Base-by-base conservation (phyloP, 495 filamentous ascomycete species). In the Chlorociboria aeruginascens region DNA sequence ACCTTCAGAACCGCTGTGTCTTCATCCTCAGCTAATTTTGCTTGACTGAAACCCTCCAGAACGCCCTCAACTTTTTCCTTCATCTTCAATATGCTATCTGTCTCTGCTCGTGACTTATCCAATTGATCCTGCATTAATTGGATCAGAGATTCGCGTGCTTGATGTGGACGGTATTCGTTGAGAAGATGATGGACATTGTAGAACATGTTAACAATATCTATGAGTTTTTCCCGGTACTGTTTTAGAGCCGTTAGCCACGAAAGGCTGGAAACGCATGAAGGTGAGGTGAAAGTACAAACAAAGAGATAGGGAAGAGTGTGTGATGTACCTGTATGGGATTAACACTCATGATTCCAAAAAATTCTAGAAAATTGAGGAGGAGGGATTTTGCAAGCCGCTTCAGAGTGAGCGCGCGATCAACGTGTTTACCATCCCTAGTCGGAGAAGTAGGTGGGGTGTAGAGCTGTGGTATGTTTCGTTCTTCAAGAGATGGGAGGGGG, bases 101-200 rank as follows among this genome's bases (percentile, higher is more conserved):
- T 89, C 66, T 97, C 89, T n/a, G 72, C 74, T 51, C 74, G 77
- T 47, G 78, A 81, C 50, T 67, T 71, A 51, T 83, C 78, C 32
- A 95, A 62, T 60, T 92, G 84, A 55, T 86, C 83, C 66, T 95
- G 87, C 89, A 98, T 92, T 73, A 92, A 77, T 58, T 81, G 61
- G 25, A 95, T 93, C 37, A 97, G 68, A 29, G 81, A 88, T 66
- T 97, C 93, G 33, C 92, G 69, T 20, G 89, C 89, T 63, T 98
- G 93, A 63, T 98, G 92, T 2, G 92, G 93, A 17, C 92, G 81
- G 63, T 96, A 97, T 49, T 92, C 81, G 62, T 98, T 98, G 41
- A 96, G 74, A 14, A 90, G 73, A 52, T 89, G 84, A 61, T 96
- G 86, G 45, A 89, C 82, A 64, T 97, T 95, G 57, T 87, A 78